Conservation (phyloP, 495 filamentous ascomycete genomes). For the Aspergillus avenaceus region DNA sequence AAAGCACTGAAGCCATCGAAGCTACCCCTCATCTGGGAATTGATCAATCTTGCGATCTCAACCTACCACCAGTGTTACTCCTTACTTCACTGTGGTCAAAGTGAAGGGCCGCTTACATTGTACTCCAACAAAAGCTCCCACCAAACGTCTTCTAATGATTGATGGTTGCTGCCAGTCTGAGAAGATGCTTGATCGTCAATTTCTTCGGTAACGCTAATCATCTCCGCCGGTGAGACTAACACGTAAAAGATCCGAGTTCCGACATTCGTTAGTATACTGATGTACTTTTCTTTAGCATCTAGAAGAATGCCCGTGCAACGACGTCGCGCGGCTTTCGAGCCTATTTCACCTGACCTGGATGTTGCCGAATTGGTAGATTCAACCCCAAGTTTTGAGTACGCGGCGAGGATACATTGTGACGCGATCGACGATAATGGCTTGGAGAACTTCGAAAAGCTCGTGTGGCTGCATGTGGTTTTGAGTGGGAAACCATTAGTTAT, state of each 20-base stretch:
- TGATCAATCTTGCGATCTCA: too few relatives aligned
- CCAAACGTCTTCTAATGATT: too few relatives aligned
- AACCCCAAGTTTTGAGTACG: constrained; percentile 80
- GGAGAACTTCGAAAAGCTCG: constrained; percentile 73
- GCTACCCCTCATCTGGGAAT: too few relatives aligned
- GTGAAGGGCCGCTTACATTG: too few relatives aligned
- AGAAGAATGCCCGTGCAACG: constrained; percentile 60
- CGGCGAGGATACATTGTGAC: constrained; percentile 66
- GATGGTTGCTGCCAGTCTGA: neutral
- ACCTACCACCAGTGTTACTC: too few relatives aligned
- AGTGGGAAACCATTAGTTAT: constrained; percentile 83
- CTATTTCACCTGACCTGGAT: constrained; percentile 80
- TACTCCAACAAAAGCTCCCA: too few relatives aligned
- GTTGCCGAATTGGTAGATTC: constrained; percentile 66
- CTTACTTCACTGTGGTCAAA: too few relatives aligned
- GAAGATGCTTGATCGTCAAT: neutral
- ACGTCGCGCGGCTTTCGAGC: constrained; percentile 71
- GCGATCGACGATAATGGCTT: constrained; percentile 67
- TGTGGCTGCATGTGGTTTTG: constrained; percentile 73
- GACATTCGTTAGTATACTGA: neutral
- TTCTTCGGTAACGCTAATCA: neutral
- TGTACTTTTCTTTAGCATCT: neutral
- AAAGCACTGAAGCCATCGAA: too few relatives aligned
- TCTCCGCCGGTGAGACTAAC: neutral
- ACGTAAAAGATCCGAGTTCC: neutral